phyloP scores from a whole-genome alignment of 768 basidiomycete genomes.

The Mycena vulgaris region DNA sequence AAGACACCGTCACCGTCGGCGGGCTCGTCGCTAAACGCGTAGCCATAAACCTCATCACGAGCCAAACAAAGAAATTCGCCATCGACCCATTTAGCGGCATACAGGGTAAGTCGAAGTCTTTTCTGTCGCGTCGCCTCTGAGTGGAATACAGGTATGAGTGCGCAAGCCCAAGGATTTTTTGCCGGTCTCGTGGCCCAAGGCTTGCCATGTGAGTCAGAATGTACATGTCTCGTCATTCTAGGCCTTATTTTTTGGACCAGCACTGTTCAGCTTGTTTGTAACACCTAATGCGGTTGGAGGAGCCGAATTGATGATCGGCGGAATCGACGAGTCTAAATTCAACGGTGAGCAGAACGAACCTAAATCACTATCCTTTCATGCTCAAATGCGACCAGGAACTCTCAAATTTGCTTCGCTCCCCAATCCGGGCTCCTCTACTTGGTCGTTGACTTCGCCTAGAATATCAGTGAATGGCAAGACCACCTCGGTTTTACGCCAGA shows the following conservation, averaged over 20 bases:
- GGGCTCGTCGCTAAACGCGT: conserved; percentile 56
- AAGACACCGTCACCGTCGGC: conserved; percentile 66
- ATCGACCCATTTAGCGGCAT: conserved; percentile 72
- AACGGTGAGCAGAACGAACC: conserved; percentile 48
- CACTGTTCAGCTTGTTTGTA: conserved; percentile 66
- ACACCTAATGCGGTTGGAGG: conserved; percentile 63
- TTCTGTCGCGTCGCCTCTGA: not conserved
- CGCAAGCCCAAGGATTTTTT: conserved; percentile 66
- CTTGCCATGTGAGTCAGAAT: conserved; percentile 59
- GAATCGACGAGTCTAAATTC: conserved; percentile 68
- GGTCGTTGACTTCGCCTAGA: conserved; percentile 55
- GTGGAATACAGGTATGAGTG: conserved; percentile 59
- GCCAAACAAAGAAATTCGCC: conserved; percentile 65
- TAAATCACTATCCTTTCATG: not conserved
- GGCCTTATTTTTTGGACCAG: conserved; percentile 43
- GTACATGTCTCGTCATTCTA: not conserved
- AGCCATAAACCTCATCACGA: conserved; percentile 64
- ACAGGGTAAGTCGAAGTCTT: conserved; percentile 52
- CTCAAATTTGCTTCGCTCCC: conserved; percentile 59
- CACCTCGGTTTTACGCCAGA: conserved; percentile 54
- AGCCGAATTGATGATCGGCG: conserved; percentile 69
- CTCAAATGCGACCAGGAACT: conserved; percentile 48
- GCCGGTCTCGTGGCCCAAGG: conserved; percentile 61
- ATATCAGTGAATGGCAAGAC: conserved; percentile 70
- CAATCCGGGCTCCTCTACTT: conserved; percentile 46